Evolutionary conservation across 495 filamentous ascomycete genomes (phyloP).

Genomic region (Neurospora sp.): DNA sequence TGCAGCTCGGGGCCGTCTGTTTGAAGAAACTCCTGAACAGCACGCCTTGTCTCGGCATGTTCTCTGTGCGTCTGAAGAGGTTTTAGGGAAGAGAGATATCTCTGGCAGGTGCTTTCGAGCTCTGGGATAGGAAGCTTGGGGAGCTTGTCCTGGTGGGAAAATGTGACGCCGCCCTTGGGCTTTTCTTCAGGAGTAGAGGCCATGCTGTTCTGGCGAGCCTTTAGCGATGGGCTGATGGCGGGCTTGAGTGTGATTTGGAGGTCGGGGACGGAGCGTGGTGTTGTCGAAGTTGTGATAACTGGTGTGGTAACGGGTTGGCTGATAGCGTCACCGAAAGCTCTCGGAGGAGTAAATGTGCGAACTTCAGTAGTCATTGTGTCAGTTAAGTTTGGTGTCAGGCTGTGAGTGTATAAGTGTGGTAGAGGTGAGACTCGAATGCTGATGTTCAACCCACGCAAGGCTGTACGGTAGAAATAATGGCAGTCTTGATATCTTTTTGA

Average conservation of each 20-base stretch:
- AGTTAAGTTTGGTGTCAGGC: neutral
- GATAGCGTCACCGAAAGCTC: slow-evolving; percentile 60
- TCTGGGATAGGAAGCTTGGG: slow-evolving; percentile 92
- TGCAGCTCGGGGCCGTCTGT: slow-evolving; percentile 78
- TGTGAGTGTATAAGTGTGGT: slow-evolving; percentile 18
- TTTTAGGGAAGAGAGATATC: slow-evolving; percentile 69
- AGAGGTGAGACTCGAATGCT: slow-evolving; percentile 59
- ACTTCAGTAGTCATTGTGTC: slow-evolving; percentile 41
- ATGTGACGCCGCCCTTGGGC: slow-evolving; percentile 62
- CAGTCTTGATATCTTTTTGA: slow-evolving; percentile 41
- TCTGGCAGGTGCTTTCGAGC: slow-evolving; percentile 68
- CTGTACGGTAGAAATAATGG: slow-evolving; percentile 86
- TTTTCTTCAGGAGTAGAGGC: slow-evolving; percentile 31
- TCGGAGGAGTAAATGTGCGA: slow-evolving; percentile 55
- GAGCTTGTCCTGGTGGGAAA: slow-evolving; percentile 76
- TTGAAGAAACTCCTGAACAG: slow-evolving; percentile 77
- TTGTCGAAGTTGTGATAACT: slow-evolving; percentile 2
- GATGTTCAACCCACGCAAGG: slow-evolving; percentile 72
- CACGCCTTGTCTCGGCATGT: slow-evolving; percentile 69
- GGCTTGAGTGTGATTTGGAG: slow-evolving; percentile 20
- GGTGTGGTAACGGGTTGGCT: slow-evolving; percentile 25
- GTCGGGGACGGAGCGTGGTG: slow-evolving; percentile 21
- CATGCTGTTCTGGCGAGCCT: slow-evolving; percentile 17
- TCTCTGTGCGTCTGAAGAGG: slow-evolving; percentile 75
- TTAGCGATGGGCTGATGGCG: slow-evolving; percentile 16